phyloP scores from a whole-genome alignment of 1,284 basidiomycete genomes.

The Mycena sp. region DNA sequence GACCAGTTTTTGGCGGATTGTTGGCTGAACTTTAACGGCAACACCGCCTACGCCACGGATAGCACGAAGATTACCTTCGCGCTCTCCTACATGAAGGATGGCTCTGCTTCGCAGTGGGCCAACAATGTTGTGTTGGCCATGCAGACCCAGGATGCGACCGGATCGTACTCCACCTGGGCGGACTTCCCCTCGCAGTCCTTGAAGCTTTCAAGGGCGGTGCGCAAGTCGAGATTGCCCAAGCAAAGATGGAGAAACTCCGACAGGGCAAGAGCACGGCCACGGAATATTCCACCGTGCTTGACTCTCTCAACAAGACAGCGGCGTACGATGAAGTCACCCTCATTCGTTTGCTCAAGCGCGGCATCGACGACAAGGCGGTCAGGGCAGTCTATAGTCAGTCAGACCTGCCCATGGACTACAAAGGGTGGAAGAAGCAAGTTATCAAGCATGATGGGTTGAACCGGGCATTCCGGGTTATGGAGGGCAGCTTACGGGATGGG shows the following conservation, averaged over 20 bases:
- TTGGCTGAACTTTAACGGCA: neutral
- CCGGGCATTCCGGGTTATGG: neutral
- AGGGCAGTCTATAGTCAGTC: neutral
- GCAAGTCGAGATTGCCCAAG: neutral
- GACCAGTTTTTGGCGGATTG: neutral
- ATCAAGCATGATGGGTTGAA: neutral
- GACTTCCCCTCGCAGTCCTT: neutral
- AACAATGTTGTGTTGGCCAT: neutral
- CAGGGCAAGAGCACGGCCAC: neutral
- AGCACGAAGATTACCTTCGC: neutral
- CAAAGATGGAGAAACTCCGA: neutral
- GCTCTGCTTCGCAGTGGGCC: neutral
- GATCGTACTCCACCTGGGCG: neutral
- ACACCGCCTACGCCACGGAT: neutral
- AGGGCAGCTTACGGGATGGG: neutral
- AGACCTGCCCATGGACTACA: neutral
- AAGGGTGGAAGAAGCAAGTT: neutral
- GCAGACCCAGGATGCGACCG: neutral
- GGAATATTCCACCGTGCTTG: neutral
- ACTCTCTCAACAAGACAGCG: neutral
- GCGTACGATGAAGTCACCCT: neutral
- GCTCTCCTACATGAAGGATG: constrained; percentile 5
- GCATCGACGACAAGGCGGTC: neutral
- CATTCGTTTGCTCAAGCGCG: neutral
- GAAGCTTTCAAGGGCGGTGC: neutral